These are phyloP conservation scores for Zymoseptoria ardabiliae DNA, from an alignment of 2,329 filamentous ascomycete species.

Conservation along the genomic window DNA sequence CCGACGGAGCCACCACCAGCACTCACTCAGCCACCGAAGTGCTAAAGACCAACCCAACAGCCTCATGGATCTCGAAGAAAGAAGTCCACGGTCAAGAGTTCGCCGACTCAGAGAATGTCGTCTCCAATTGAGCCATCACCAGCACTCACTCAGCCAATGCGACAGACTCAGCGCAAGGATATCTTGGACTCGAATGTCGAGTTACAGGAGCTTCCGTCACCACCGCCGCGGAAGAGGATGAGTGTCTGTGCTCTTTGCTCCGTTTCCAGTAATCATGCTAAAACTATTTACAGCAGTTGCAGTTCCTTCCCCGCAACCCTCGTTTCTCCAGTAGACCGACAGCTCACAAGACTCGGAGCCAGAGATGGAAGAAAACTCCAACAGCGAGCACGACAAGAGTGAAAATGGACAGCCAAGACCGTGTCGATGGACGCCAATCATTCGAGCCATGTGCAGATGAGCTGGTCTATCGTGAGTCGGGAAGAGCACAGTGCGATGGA, in stretches of 20 bases:
- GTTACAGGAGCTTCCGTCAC: too few species aligned
- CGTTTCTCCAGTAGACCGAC: not conserved
- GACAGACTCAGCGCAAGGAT: too few species aligned
- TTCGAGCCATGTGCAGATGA: constrained; percentile 51
- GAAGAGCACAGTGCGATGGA: constrained; percentile 50
- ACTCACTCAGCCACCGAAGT: too few species aligned
- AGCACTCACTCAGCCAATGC: too few species aligned
- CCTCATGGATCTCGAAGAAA: too few species aligned
- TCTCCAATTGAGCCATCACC: too few species aligned
- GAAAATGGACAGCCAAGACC: constrained; percentile 29
- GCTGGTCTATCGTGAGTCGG: constrained; percentile 47
- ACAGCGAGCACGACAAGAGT: constrained; percentile 20
- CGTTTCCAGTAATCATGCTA: not conserved
- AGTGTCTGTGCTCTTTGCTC: not conserved
- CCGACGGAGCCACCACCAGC: too few species aligned
- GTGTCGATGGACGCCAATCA: constrained; percentile 33
- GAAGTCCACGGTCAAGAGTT: too few species aligned
- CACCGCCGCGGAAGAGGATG: too few species aligned
- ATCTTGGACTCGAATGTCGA: too few species aligned
- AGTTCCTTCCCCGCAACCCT: not conserved
- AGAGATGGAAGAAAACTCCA: constrained; percentile 9
- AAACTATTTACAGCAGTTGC: not conserved
- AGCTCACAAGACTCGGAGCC: not conserved
- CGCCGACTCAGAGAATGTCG: too few species aligned
- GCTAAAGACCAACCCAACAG: too few species aligned